Base-by-base conservation (phyloP, 805 yeast species). In the Candida suzukii region DNA sequence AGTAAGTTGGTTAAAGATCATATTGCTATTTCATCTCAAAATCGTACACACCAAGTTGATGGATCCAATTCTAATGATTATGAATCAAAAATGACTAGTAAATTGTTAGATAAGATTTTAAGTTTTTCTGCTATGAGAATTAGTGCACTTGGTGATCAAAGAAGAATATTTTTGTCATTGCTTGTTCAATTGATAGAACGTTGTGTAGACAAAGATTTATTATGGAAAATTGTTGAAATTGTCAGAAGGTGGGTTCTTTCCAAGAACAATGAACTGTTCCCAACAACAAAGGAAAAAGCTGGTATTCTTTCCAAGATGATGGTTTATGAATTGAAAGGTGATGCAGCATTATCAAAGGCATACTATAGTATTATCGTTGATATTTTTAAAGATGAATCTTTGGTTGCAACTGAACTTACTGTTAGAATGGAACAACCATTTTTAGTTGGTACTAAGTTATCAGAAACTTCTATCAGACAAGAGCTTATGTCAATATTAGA, bases 391-490 rank as follows among this genome's bases (percentile, higher is more conserved):
- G 88, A 86, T 48, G 80, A 83, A 34, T 67, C 81, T 1, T 71
- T 88, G 51, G 77, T 84, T 20, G 77, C 88, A 49, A 80, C 95
- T 1, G 99, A 93, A 55, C 72, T 93, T 24, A 88, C 97, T 0
- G 91, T 88, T 14, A 71, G 99, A 41, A 80, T 93, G 86, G 99
- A 93, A 58, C 97, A 90, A 59, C 95, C 98, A 22, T 93, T 93
- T 61, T 67, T 93, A 52, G 91, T 88, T 10, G 99, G 99, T 28
- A 93, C 99, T 0, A 74, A 95, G 27, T 72, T 86, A 2, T 78
- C 83, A 0, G 91, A 88, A 54, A 83, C 81, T 3, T 67, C 71
- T 3, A 81, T 87, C 24, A 76, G 99, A 38, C 72, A 77, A 43
- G 80, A 78, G 49, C 73, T 95, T 46, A 84, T 93, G 93, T 58